Percentiles rank a stretch among this genome's conserved stretches.
These are phyloP conservation scores for Wickerhamomyces bovis DNA, from an alignment of 805 yeast genomes.

Conservation along the genomic window DNA sequence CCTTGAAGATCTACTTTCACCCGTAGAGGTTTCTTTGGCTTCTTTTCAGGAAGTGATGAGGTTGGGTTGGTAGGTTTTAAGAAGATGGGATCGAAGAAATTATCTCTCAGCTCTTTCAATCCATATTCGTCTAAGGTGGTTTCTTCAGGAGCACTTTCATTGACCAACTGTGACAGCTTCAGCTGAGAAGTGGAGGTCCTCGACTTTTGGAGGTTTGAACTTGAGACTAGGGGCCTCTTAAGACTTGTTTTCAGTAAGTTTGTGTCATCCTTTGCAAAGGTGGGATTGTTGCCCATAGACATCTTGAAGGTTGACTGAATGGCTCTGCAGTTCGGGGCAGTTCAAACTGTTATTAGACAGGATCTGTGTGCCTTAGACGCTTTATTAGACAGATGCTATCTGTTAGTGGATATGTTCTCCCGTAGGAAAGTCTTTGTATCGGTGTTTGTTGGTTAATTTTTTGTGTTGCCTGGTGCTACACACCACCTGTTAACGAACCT, in stretches of 20 bases:
- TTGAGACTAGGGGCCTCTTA: neutral
- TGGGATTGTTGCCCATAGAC: neutral
- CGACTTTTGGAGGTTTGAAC: slow-evolving; percentile 11
- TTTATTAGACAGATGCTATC: too few relatives aligned
- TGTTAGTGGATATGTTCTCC: too few relatives aligned
- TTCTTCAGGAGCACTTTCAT: slow-evolving; percentile 5
- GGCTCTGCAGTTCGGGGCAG: too few relatives aligned
- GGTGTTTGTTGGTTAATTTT: too few relatives aligned
- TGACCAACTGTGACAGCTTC: slow-evolving; percentile 24
- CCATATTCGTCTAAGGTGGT: slow-evolving; percentile 28
- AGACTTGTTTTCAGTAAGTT: neutral
- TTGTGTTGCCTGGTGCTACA: too few relatives aligned
- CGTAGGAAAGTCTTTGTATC: too few relatives aligned
- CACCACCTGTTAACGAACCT: too few relatives aligned
- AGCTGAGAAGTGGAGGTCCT: slow-evolving; percentile 32
- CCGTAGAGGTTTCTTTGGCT: neutral
- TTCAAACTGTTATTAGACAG: neutral
- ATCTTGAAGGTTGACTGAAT: neutral
- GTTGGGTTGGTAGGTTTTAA: slow-evolving; percentile 21
- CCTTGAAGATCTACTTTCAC: neutral
- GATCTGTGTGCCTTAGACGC: too few relatives aligned
- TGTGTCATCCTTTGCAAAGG: neutral
- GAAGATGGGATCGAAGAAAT: slow-evolving; percentile 42
- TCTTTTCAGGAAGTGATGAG: neutral
- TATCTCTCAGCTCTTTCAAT: slow-evolving; percentile 41